Evolutionary conservation across 345 rosid species (phyloP).

Genomic region (Camelina sativa): DNA sequence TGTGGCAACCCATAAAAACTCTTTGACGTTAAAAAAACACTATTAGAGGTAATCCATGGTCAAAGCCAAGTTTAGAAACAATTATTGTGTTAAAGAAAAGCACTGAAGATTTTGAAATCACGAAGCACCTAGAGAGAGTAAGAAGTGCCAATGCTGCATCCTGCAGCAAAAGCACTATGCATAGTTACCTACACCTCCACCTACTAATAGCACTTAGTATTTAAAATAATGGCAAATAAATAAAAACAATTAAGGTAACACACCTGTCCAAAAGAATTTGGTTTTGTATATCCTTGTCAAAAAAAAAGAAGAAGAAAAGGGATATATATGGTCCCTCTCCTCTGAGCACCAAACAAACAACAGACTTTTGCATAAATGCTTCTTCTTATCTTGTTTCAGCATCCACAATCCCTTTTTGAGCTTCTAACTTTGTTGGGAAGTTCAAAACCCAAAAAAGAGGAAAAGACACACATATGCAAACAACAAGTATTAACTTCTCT

Average conservation of each 20-base stretch:
- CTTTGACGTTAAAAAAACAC: neutral
- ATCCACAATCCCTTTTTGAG: slow-evolving; percentile 39
- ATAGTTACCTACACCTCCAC: slow-evolving; percentile 28
- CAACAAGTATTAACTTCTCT: slow-evolving; percentile 13
- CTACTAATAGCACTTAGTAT: slow-evolving; percentile 21
- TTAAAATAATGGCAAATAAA: neutral
- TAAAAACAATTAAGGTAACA: neutral
- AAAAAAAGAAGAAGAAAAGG: slow-evolving; percentile 18
- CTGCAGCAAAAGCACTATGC: slow-evolving; percentile 29
- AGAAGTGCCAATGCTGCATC: slow-evolving; percentile 38
- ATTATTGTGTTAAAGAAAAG: slow-evolving; percentile 25
- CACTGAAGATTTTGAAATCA: slow-evolving; percentile 39
- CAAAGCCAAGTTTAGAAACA: slow-evolving; percentile 21
- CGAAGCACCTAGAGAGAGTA: slow-evolving; percentile 39
- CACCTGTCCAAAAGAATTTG: slow-evolving; percentile 14
- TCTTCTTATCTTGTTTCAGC: slow-evolving; percentile 33
- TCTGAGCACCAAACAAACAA: slow-evolving; percentile 33
- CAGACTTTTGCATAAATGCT: slow-evolving; percentile 47
- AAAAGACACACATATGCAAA: slow-evolving; percentile 45
- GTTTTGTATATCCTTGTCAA: slow-evolving; percentile 19
- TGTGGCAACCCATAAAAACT: neutral
- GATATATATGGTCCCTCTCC: slow-evolving; percentile 37
- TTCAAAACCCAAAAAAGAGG: slow-evolving; percentile 35
- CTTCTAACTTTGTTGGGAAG: slow-evolving; percentile 43
- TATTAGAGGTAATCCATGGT: slow-evolving; percentile 36